Base-by-base conservation (phyloP, 768 basidiomycete species). In the Amylocystis lapponica region DNA sequence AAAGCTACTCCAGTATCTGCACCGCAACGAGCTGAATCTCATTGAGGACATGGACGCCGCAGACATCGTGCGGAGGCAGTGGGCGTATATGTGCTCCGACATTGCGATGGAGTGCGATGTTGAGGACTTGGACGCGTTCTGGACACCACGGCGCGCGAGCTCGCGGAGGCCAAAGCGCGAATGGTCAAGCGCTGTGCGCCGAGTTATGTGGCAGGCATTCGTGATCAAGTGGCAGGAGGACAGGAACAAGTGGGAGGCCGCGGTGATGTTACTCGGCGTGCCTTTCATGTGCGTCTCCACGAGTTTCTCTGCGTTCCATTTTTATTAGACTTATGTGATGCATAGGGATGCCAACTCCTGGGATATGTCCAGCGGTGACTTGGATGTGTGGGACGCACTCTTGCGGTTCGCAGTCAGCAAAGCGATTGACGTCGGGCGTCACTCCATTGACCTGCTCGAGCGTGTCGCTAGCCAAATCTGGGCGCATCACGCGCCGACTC, bases 231-330 rank as follows among this genome's bases (percentile, higher is more conserved):
- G 86, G 84, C 64, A 58, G 40, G 63, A 66, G 12, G 66, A 70
- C 37, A 51, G 51, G 3, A 66, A 67, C 1, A 62, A 58, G 16
- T 86, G 78, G 79, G 77, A 81, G 46, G 70, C 72, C 12, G 71
- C 71, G 16, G 60, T 73, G 13, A 56, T 74, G 17, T 58, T 86
- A 19, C 66, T 83, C 21, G 70, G 70, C 22, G 67, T 78, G 39
- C 86, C 86, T 5, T 89, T 87, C 51, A 63, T 66, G 80, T 79
- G 56, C 59, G 75, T 71, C n/a, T n/a, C n/a, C n/a, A n/a, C n/a
- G n/a, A n/a, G n/a, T n/a, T n/a, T n/a, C n/a, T n/a, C n/a, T n/a
- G 17, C 41, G 39, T 37, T 53, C 46, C 51, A 22, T 22, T 11
- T 8, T 19, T 20, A 13, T 16, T n/a, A 34, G n/a, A 34, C 12